Percentiles rank a stretch among this genome's conserved stretches.
These are phyloP conservation scores for Amylocarpus encephaloides DNA, from an alignment of 2,329 filamentous ascomycete genomes.

Conservation along the genomic window DNA sequence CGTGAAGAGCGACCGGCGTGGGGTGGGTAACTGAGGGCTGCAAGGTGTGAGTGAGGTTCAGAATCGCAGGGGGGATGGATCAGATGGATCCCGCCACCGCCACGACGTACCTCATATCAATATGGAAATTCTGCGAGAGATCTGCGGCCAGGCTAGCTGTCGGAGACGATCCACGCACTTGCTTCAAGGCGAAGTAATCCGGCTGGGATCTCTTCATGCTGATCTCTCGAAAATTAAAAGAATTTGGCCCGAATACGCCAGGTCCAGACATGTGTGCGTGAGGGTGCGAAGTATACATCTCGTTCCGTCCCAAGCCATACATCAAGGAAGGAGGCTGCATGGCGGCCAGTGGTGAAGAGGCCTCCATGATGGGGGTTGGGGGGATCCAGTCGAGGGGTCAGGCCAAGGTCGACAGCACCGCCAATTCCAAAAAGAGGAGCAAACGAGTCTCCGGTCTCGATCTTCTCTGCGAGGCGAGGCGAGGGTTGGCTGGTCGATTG, in stretches of 20 bases:
- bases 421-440: neutral
- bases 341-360: slow-evolving; percentile 87
- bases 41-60: slow-evolving; percentile 8
- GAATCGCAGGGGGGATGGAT: slow-evolving; percentile 1
- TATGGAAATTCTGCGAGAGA: slow-evolving; percentile 92
- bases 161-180: slow-evolving; percentile 78
- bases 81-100: too few species aligned
- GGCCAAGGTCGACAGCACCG: slow-evolving; percentile 3
- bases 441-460: neutral
- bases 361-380: slow-evolving; percentile 60
- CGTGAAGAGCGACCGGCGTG: slow-evolving; percentile 78
- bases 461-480: neutral
- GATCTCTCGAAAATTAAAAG: slow-evolving; percentile 70
- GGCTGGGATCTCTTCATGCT: slow-evolving; percentile 61
- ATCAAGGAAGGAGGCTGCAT: slow-evolving; percentile 70
- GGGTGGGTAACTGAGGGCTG: slow-evolving; percentile 78
- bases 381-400: neutral
- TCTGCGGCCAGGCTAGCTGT: slow-evolving; percentile 87
- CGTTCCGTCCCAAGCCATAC: slow-evolving; percentile 53
- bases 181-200: slow-evolving; percentile 80
- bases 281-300: slow-evolving; percentile 47
- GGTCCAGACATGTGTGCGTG: slow-evolving; percentile 43
- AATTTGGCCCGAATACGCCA: slow-evolving; percentile 53
- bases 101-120: slow-evolving; percentile 75
- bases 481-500: slow-evolving; percentile 9